Conservation (phyloP, 2,329 filamentous ascomycete species). For the Fusarium sp. region DNA sequence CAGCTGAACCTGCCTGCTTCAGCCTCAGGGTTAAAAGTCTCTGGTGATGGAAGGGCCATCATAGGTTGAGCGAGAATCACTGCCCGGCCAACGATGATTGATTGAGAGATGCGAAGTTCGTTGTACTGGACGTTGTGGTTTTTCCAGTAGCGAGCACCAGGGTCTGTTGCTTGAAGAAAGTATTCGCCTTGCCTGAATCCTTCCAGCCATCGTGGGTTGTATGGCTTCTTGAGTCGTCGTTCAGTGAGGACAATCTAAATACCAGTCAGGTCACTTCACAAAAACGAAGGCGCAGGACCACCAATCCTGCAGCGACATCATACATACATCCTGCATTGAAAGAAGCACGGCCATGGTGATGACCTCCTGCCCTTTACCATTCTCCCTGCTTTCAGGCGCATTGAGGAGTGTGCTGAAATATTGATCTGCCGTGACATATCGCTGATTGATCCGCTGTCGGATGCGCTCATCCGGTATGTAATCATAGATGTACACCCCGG, state of each 20-base stretch:
- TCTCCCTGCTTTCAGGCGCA: conserved; percentile 30
- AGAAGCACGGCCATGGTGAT: conserved; percentile 51
- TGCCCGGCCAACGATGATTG: conserved; percentile 52
- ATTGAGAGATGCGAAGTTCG: conserved; percentile 50
- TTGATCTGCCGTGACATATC: conserved; percentile 45
- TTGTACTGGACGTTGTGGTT: conserved; percentile 47
- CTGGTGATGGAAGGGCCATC: conserved; percentile 45
- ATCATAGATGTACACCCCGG: conserved; percentile 54
- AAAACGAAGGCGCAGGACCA: not conserved
- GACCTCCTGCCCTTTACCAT: conserved; percentile 44
- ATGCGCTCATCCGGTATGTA: conserved; percentile 49
- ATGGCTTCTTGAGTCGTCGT: conserved; percentile 46
- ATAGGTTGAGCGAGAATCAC: conserved; percentile 54
- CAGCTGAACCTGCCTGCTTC: conserved; percentile 50
- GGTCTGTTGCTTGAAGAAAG: conserved; percentile 49
- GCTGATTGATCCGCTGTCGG: conserved; percentile 46
- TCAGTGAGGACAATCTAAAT: conserved; percentile 51
- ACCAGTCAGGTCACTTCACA: not conserved
- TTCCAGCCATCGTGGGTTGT: conserved; percentile 50
- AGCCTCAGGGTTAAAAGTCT: conserved; percentile 42
- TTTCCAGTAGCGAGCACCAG: conserved; percentile 50
- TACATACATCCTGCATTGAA: conserved; percentile 53
- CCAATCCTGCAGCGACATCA: not conserved
- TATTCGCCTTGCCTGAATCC: conserved; percentile 50
- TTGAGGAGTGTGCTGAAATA: conserved; percentile 46